These are phyloP conservation scores for Eimeria brunetti DNA, from an alignment of 169 alveolate genomes.

Conservation along the genomic window DNA sequence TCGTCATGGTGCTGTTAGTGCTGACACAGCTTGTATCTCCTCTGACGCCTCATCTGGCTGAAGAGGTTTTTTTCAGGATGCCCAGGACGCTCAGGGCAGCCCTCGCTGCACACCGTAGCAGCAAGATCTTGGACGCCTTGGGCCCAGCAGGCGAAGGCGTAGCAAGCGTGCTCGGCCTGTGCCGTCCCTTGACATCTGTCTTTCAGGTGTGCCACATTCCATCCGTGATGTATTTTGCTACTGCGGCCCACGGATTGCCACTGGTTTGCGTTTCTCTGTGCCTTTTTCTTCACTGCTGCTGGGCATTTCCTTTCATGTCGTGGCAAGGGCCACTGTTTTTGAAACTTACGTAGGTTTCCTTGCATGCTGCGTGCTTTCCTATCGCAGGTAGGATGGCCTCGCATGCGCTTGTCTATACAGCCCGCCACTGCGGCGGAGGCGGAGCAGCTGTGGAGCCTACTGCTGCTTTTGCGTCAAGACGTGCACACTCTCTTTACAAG, in stretches of 20 bases:
- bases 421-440: conserved; percentile 48
- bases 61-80: conserved; percentile 71
- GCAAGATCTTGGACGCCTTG: conserved; percentile 22
- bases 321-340: neutral
- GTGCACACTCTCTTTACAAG: conserved; percentile 33
- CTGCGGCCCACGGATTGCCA: neutral
- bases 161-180: conserved; percentile 30
- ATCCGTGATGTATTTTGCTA: neutral
- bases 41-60: conserved; percentile 76
- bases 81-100: conserved; percentile 49
- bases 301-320: neutral
- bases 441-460: conserved; percentile 39
- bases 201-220: conserved; percentile 25
- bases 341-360: neutral
- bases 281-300: neutral
- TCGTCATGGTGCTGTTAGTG: conserved; percentile 23
- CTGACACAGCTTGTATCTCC: conserved; percentile 73
- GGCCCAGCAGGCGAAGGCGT: neutral
- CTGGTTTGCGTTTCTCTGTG: neutral
- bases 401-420: conserved; percentile 28
- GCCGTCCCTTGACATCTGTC: conserved; percentile 17
- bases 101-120: conserved; percentile 28
- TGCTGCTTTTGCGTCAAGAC: conserved; percentile 48
- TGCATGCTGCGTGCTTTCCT: neutral
- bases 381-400: conserved; percentile 70